Evolutionary conservation across 805 yeast species (phyloP).

Genomic region (Citeromyces nyonsensis): DNA sequence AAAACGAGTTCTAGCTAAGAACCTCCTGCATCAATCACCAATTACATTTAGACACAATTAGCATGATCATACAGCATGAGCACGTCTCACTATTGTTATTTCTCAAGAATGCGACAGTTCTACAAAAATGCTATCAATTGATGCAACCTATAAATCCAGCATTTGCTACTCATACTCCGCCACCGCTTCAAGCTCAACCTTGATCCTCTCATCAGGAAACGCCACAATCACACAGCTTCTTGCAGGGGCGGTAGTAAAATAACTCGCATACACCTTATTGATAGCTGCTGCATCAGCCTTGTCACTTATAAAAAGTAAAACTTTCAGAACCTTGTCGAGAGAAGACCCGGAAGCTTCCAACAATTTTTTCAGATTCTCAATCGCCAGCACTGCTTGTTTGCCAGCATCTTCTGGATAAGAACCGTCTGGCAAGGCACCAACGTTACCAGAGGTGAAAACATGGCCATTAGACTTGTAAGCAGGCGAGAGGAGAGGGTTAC

Average conservation of each 20-base stretch:
- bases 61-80: too few species aligned
- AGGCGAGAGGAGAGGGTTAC: constrained; percentile 16
- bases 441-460: constrained; percentile 27
- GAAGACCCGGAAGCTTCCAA: constrained; percentile 22
- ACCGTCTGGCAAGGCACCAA: constrained; percentile 12
- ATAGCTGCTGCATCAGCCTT: constrained; percentile 19
- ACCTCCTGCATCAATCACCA: too few species aligned
- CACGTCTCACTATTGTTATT: too few species aligned
- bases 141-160: too few species aligned
- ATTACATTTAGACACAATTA: too few species aligned
- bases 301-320: constrained; percentile 23
- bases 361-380: constrained; percentile 19
- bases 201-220: constrained; percentile 24
- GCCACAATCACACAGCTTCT: constrained; percentile 27
- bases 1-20: too few species aligned
- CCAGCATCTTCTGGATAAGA: constrained; percentile 17
- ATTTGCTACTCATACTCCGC: constrained; percentile 12
- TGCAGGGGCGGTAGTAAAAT: constrained; percentile 27
- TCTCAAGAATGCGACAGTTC: too few species aligned
- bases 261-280: constrained; percentile 22
- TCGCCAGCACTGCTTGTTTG: constrained; percentile 21
- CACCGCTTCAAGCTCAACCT: constrained; percentile 28
- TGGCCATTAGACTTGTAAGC: constrained; percentile 18
- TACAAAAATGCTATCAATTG: too few species aligned
- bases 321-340: constrained; percentile 23